Conservation (phyloP, 768 basidiomycete species). For the Auriculariales sp. region DNA sequence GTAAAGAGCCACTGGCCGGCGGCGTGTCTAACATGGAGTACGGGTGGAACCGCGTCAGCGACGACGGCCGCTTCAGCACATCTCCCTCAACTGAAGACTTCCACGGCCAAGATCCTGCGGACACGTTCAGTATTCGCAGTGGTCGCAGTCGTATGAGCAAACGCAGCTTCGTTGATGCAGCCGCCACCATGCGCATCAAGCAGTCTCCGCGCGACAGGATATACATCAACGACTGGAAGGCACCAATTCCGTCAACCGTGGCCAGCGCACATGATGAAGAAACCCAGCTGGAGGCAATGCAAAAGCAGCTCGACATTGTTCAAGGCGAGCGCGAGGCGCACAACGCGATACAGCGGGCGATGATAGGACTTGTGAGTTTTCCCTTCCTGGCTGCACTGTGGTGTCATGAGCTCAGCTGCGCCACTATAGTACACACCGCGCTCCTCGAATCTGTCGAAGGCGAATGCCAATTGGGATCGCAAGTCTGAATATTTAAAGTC, state of each 20-base stretch:
- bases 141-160: constrained; percentile 60
- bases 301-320: constrained; percentile 62
- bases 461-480: constrained; percentile 83
- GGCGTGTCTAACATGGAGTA: constrained; percentile 99
- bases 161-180: constrained; percentile 58
- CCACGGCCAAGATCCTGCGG: constrained; percentile 29
- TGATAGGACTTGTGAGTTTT: constrained; percentile 55
- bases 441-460: constrained; percentile 57
- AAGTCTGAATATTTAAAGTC: constrained; percentile 79
- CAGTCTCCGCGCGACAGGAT: constrained; percentile 64
- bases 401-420: not conserved
- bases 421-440: constrained; percentile 60
- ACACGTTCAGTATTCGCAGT: constrained; percentile 61
- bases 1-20: constrained; percentile 88
- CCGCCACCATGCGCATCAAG: constrained; percentile 44
- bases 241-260: constrained; percentile 72
- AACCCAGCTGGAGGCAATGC: constrained; percentile 76
- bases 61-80: constrained; percentile 12
- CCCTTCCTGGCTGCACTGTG: constrained; percentile 10
- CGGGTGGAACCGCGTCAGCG: constrained; percentile 79
- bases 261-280: constrained; percentile 86
- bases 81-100: constrained; percentile 35
- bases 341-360: constrained; percentile 69
- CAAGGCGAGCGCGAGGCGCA: constrained; percentile 72
- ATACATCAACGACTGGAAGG: constrained; percentile 86